phyloP scores from a whole-genome alignment of 1,139 yeast genomes.

The Taiozyma sp. region DNA sequence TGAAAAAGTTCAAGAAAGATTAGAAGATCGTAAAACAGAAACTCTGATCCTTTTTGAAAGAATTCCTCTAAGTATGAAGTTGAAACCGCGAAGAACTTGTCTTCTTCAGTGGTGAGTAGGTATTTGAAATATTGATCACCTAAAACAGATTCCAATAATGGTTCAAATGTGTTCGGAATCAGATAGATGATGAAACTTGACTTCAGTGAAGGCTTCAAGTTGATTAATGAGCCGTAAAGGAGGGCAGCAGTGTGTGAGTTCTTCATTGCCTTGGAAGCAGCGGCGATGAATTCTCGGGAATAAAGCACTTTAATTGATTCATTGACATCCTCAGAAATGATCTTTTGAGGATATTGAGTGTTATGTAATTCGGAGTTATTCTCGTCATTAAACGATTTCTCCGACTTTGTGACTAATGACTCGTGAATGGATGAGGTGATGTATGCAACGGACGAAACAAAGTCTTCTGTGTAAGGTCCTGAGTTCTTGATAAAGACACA shows the following conservation, averaged over 20 bases:
- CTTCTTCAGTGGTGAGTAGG: slow-evolving; percentile 22
- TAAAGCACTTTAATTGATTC: slow-evolving; percentile 16
- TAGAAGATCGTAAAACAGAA: slow-evolving; percentile 27
- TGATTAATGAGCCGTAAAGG: slow-evolving; percentile 19
- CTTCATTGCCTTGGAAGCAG: slow-evolving; percentile 10
- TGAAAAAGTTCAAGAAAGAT: slow-evolving; percentile 48
- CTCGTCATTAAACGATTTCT: slow-evolving; percentile 1
- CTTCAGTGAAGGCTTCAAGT: slow-evolving; percentile 18
- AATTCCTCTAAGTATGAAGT: slow-evolving; percentile 11
- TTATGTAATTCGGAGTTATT: slow-evolving; percentile 1
- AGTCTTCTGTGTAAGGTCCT: neutral
- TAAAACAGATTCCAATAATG: slow-evolving; percentile 17
- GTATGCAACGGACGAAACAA: slow-evolving; percentile 8
- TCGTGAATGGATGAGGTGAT: slow-evolving; percentile 12
- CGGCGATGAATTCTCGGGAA: slow-evolving; percentile 18
- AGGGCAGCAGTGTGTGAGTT: slow-evolving; percentile 11
- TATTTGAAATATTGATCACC: slow-evolving; percentile 21
- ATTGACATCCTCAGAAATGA: slow-evolving; percentile 12
- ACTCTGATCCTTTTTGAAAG: slow-evolving; percentile 12
- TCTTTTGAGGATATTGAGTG: slow-evolving; percentile 2
- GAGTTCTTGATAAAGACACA: slow-evolving; percentile 6
- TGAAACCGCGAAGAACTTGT: slow-evolving; percentile 12
- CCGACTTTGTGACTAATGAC: slow-evolving; percentile 12
- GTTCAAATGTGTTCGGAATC: slow-evolving; percentile 20
- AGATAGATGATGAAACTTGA: slow-evolving; percentile 21